Evolutionary conservation across 2,329 filamentous ascomycete genomes (phyloP).

Genomic region (Hymenoscyphus linearis): DNA sequence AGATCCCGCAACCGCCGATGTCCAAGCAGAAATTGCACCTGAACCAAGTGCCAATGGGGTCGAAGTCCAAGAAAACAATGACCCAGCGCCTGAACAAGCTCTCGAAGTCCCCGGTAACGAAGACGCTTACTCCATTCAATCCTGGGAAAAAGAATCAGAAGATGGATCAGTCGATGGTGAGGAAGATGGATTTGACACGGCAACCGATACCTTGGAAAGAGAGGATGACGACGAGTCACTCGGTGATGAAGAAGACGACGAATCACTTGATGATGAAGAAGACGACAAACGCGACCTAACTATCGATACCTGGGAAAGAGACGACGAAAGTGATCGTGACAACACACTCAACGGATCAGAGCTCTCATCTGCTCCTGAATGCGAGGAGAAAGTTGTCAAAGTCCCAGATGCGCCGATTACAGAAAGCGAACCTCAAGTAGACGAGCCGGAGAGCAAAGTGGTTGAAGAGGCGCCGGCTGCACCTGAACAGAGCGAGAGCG

Average conservation of each 20-base stretch:
- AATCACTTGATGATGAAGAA: too few species aligned
- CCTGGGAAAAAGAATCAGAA: too few species aligned
- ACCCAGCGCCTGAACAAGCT: neutral
- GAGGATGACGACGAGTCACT: too few species aligned
- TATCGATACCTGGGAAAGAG: too few species aligned
- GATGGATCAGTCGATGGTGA: too few species aligned
- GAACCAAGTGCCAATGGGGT: neutral
- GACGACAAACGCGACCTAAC: too few species aligned
- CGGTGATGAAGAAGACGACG: too few species aligned
- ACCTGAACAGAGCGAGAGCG: neutral
- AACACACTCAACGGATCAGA: neutral
- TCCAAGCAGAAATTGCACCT: neutral
- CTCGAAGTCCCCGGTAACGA: too few species aligned
- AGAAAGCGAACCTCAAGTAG: neutral
- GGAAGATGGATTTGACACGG: too few species aligned
- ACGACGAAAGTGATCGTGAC: too few species aligned
- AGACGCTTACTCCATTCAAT: too few species aligned
- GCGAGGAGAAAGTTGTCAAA: neutral
- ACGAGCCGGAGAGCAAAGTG: neutral
- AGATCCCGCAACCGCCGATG: neutral
- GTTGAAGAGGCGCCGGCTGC: slow-evolving; percentile 3
- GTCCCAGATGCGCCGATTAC: slow-evolving; percentile 1
- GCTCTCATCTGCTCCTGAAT: neutral
- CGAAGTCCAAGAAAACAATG: neutral
- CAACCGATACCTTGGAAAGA: too few species aligned